Conservation (phyloP, 2,329 filamentous ascomycete species). For the Aureobasidium sp. region DNA sequence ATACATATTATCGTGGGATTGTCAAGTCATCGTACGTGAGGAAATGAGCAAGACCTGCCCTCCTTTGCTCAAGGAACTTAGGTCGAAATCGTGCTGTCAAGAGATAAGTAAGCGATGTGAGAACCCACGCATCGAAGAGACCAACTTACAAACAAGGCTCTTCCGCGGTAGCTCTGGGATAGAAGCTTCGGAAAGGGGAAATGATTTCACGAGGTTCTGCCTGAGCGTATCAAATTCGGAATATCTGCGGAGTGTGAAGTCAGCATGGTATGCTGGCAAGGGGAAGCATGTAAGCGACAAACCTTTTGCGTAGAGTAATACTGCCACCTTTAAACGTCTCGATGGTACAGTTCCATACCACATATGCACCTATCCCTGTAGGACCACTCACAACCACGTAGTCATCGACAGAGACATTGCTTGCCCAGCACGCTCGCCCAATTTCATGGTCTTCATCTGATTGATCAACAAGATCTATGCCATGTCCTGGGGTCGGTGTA, state of each 20-base stretch:
- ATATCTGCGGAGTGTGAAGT: slow-evolving; percentile 46
- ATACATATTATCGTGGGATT: neutral
- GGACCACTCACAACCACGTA: slow-evolving; percentile 53
- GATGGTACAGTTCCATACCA: slow-evolving; percentile 87
- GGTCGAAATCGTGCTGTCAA: slow-evolving; percentile 58
- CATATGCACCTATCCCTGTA: slow-evolving; percentile 70
- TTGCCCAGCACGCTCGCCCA: slow-evolving; percentile 53
- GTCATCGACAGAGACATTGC: slow-evolving; percentile 52
- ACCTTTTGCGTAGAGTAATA: slow-evolving; percentile 43
- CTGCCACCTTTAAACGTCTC: slow-evolving; percentile 62
- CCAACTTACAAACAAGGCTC: slow-evolving; percentile 66
- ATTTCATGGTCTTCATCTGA: slow-evolving; percentile 50
- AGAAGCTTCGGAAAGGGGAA: slow-evolving; percentile 75
- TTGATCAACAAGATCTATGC: slow-evolving; percentile 57
- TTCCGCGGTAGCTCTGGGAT: slow-evolving; percentile 88
- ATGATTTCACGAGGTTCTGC: slow-evolving; percentile 63
- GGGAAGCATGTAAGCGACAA: neutral
- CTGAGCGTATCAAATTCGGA: slow-evolving; percentile 89
- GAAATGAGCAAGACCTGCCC: slow-evolving; percentile 81
- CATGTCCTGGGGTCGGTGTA: slow-evolving; percentile 18
- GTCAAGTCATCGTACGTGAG: slow-evolving; percentile 59
- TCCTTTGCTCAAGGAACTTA: slow-evolving; percentile 75
- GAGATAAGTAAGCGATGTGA: neutral
- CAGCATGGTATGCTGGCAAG: neutral
- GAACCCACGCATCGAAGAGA: neutral